phyloP scores from a whole-genome alignment of 257 asterid species.

The Paraleonurus japonicus region DNA sequence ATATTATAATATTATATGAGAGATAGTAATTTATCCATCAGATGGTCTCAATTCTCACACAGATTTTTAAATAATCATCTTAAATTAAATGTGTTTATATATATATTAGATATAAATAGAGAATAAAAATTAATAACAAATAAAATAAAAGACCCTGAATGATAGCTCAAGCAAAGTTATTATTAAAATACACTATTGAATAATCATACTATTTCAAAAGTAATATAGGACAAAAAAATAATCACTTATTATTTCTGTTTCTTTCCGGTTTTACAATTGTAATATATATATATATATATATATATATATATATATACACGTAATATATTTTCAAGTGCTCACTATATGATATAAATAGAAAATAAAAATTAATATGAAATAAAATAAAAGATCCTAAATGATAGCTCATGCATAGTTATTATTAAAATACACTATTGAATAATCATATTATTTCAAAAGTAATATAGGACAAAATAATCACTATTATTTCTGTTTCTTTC shows the following conservation, averaged over 20 bases:
- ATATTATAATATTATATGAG: no score
- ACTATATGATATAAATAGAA: no score
- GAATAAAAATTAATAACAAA: no score
- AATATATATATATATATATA: neutral
- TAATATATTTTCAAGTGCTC: no score
- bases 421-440: neutral
- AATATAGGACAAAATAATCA: neutral
- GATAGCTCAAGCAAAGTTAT: neutral
- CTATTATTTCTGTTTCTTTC: neutral
- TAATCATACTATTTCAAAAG: neutral
- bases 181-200: neutral
- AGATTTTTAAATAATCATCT: no score
- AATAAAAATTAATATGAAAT: no score
- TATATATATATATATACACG: no score
- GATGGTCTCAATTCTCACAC: no score
- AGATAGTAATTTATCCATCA: no score
- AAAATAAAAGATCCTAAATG: neutral
- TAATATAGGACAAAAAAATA: neutral
- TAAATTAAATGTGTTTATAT: no score
- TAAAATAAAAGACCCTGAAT: no score
- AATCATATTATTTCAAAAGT: neutral
- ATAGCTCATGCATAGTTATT: neutral
- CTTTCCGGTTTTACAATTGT: neutral
- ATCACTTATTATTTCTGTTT: neutral
- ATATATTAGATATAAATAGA: no score